Evolutionary conservation across 2,329 filamentous ascomycete genomes (phyloP), one percentile per base, ranked within the genome.

Genomic region (Fusarium chlamydosporum): DNA sequence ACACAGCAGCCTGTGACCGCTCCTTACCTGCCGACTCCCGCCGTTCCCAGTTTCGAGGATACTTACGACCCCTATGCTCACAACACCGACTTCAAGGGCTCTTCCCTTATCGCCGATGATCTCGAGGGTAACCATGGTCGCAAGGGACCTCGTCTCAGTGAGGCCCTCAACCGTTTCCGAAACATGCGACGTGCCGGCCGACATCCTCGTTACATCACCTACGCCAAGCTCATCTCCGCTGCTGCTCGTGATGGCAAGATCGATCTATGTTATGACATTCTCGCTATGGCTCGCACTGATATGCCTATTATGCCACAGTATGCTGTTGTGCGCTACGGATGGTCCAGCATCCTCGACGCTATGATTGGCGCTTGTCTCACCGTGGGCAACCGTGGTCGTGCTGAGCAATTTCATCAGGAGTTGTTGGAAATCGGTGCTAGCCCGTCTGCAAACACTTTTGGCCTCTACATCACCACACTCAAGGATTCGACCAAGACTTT

Each of bases 401-500:
- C 96, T 64, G 90, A 91, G 78, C 90, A 93, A 73, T 97, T 92
- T 80, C 96, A 98, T 77, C 91, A 96, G 79, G 93, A 99, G 79
- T 86, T 99, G 71, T 85, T 97, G 48, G 90, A 93, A 64, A 96
- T 98, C 84, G 95, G 95, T 47, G 90, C 92, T 63, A 91, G 94
- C 11, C 96, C 96, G 16, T 97, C 95, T 4, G 96, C 96, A 42
- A 99, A 99, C 84, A 99, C 96, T 1, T 99, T 96, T 73, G 96
- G 96, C 62, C 88, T 99, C 18, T 99, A 98, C 85, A 99, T 99
- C 81, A 98, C 96, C n/a, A 98, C 95, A 3, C 85, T 99, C 65
- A 97, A 98, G 83, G 95, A 97, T 77, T 97, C 93, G 1, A 93
- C 93, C 70, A 97, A 97, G 87, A 98, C 94, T 0, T 98, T 97